phyloP scores from a whole-genome alignment of 2,329 filamentous ascomycete genomes.

The Neofusicoccum kwambonambiense region DNA sequence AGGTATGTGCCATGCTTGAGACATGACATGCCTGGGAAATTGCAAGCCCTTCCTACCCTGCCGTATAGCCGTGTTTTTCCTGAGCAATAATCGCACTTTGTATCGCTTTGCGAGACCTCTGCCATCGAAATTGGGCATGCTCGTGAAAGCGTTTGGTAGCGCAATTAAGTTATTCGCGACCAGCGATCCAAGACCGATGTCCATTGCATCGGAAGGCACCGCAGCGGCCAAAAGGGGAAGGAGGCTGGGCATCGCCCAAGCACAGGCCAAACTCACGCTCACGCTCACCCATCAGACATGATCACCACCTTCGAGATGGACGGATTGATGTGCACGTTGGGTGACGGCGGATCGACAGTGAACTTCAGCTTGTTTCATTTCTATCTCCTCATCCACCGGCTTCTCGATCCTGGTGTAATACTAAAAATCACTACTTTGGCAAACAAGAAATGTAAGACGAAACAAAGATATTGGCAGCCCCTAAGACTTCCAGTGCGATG shows the following conservation, averaged over 20 bases:
- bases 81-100: too few relatives aligned
- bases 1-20: too few relatives aligned
- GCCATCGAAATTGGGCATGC: too few relatives aligned
- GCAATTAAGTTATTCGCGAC: too few relatives aligned
- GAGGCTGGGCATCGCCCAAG: background rate
- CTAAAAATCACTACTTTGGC: slow-evolving; percentile 14
- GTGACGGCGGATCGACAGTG: background rate
- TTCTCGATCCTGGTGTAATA: background rate
- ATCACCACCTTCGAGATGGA: background rate
- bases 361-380: slow-evolving; percentile 17
- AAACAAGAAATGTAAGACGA: slow-evolving; percentile 7
- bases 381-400: background rate
- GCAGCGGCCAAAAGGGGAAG: background rate
- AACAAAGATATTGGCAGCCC: slow-evolving; percentile 6
- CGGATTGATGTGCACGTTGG: background rate
- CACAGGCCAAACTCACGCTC: background rate
- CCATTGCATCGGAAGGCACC: background rate
- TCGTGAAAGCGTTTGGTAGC: too few relatives aligned
- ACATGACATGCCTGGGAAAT: too few relatives aligned
- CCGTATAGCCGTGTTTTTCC: too few relatives aligned
- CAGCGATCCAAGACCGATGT: background rate
- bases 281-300: background rate
- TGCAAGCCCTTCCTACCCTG: too few relatives aligned
- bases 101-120: too few relatives aligned
- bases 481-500: background rate